Evolutionary conservation across 2,329 filamentous ascomycete genomes (phyloP), one percentile per base, ranked within the genome.

Genomic region (Shiraia bambusicola): DNA sequence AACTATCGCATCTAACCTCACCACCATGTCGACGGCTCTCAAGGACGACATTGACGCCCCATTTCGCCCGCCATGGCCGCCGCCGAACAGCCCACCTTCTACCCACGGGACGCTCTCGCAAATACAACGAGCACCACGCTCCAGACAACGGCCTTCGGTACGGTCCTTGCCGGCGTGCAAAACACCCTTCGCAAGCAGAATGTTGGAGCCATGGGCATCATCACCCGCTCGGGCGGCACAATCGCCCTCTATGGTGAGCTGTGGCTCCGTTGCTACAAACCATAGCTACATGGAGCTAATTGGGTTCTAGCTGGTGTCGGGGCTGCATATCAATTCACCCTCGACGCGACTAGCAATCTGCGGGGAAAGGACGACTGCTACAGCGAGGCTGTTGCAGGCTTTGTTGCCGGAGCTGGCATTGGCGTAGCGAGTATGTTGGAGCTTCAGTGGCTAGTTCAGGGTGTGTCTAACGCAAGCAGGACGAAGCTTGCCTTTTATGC

Each of bases 151-250:
- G 73, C 75, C 45, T 79, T 80, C 46, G 90, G 90, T 59, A 73
- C 87, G 65, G 78, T 89, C 69, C 68, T 86, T 47, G 86, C 88
- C 36, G 84, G 87, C 40, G 78, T 95, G 54, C 87, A 91, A 75
- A 97, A 95, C 76, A 88, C 90, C 45, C 79, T 96, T 58, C 79
- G 84, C 40, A 90, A 83, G 75, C 79, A 82, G 67, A 95, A 95
- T 70, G 76, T 93, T 54, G 88, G 90, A 58, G 79, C 84, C 49
- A 81, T 85, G 75, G 87, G 87, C 55, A 79, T 95, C 61, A 84
- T 97, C 66, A 87, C 87, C 33, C 82, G 83, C 61, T 85, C 83
- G 42, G 91, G 90, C 54, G 76, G 84, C 63, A 85, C 85, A 35
- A 86, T 92, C 64, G 86, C 75, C 47, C 66, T 80, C 47, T 82